Conservation (phyloP, 306 rosid genomes). For the Casuarina cunninghamiana region DNA sequence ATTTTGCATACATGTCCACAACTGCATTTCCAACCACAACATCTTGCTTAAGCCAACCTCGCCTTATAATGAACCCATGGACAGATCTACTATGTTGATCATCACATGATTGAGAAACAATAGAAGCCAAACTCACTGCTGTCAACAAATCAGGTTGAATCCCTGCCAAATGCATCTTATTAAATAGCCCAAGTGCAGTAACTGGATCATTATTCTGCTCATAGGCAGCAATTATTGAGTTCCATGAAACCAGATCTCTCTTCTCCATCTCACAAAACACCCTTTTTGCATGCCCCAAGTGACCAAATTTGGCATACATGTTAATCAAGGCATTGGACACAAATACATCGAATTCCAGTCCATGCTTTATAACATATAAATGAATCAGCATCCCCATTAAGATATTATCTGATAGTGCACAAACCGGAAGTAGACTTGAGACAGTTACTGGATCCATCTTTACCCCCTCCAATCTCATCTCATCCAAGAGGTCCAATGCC, state of each 20-base stretch:
- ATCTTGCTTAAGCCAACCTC: slow-evolving; percentile 40
- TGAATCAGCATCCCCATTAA: slow-evolving; percentile 44
- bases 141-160: slow-evolving; percentile 40
- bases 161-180: slow-evolving; percentile 28
- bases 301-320: slow-evolving; percentile 56
- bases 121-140: slow-evolving; percentile 49
- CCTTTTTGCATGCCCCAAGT: slow-evolving; percentile 33
- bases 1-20: slow-evolving; percentile 55
- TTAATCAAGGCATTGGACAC: slow-evolving; percentile 52
- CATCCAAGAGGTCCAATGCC: slow-evolving; percentile 42
- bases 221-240: slow-evolving; percentile 45
- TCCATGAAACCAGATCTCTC: slow-evolving; percentile 55
- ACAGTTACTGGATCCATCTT: slow-evolving; percentile 47
- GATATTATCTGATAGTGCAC: slow-evolving; percentile 37
- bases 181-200: slow-evolving; percentile 38
- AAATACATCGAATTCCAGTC: slow-evolving; percentile 40
- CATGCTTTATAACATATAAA: slow-evolving; percentile 47
- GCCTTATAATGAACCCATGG: slow-evolving; percentile 45
- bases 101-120: slow-evolving; percentile 42
- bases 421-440: slow-evolving; percentile 45
- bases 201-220: slow-evolving; percentile 47
- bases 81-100: slow-evolving; percentile 27
- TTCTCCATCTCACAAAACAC: slow-evolving; percentile 38
- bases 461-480: slow-evolving; percentile 45
- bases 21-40: slow-evolving; percentile 49